Evolutionary conservation across 257 asterid genomes (phyloP).

Genomic region (Solanum corneliomulleri): DNA sequence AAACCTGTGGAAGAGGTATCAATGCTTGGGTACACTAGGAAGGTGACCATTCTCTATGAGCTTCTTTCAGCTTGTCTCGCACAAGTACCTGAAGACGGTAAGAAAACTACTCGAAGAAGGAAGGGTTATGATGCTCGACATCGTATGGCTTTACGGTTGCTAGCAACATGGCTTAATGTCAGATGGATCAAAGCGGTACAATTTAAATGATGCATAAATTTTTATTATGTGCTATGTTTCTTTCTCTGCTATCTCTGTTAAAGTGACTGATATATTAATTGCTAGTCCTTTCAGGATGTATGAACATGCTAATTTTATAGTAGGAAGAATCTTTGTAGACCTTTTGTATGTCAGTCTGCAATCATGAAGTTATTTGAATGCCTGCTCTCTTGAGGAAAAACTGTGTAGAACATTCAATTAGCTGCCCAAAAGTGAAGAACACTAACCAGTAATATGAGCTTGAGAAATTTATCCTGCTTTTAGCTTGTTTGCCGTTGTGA

Average conservation of each 20-base stretch:
- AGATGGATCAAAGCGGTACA: conserved; percentile 77
- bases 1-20: conserved; percentile 53
- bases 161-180: conserved; percentile 73
- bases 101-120: conserved; percentile 32
- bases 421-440: not conserved
- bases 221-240: not conserved
- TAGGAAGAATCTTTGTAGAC: not conserved
- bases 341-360: not conserved
- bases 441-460: not conserved
- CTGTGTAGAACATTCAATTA: not conserved
- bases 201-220: not conserved
- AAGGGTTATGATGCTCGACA: conserved; percentile 88
- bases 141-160: conserved; percentile 74
- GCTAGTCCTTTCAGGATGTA: not conserved
- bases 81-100: conserved; percentile 32
- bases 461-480: not conserved
- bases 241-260: not conserved
- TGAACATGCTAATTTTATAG: not conserved
- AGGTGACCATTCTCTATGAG: conserved; percentile 61
- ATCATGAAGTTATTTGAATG: not conserved
- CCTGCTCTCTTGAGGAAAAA: not conserved
- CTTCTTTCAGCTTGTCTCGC: conserved; percentile 86
- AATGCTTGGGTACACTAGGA: conserved; percentile 53
- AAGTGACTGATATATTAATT: not conserved
- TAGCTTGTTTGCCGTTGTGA: not conserved